Conservation (phyloP, 352 stramenopile species). For the Pythium plurisporium region DNA sequence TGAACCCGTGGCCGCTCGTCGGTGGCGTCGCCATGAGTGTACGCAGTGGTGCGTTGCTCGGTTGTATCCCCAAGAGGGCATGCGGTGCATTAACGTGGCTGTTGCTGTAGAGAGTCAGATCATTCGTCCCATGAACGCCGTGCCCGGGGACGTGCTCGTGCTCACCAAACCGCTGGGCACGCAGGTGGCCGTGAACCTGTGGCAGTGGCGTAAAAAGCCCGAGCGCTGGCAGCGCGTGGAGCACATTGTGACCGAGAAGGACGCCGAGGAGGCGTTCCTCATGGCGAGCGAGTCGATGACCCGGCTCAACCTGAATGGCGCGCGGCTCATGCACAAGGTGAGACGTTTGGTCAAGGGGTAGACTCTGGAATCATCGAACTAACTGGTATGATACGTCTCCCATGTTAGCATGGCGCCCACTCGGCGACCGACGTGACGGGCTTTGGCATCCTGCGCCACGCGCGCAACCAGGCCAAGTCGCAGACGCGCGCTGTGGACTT, state of each 20-base stretch:
- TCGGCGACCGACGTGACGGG: conserved; percentile 95
- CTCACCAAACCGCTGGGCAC: conserved; percentile 94
- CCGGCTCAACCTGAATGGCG: conserved; percentile 89
- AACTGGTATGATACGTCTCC: no score
- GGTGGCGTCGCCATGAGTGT: conserved; percentile 91
- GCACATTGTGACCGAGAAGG: conserved; percentile 49
- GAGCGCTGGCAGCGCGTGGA: conserved; percentile 79
- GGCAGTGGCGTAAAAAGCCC: conserved; percentile 87
- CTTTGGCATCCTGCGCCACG: conserved; percentile 94
- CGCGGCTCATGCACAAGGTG: conserved; percentile 89
- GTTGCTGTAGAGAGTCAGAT: conserved; percentile 58
- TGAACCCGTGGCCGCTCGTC: conserved; percentile 96
- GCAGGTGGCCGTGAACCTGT: conserved; percentile 92
- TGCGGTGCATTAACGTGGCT: no score
- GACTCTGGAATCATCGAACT: not conserved
- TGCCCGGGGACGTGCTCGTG: conserved; percentile 88
- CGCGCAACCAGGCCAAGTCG: conserved; percentile 91
- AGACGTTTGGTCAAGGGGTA: not conserved
- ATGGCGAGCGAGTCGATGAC: conserved; percentile 93
- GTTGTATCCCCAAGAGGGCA: no score
- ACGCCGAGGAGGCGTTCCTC: conserved; percentile 87
- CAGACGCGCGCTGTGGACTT: conserved; percentile 87
- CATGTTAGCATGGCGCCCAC: conserved; percentile 85
- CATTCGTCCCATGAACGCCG: conserved; percentile 88
- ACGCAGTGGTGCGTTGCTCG: conserved; percentile 64